Base-by-base conservation (phyloP, 2,329 filamentous ascomycete species). In the Cladorrhinum sp. region DNA sequence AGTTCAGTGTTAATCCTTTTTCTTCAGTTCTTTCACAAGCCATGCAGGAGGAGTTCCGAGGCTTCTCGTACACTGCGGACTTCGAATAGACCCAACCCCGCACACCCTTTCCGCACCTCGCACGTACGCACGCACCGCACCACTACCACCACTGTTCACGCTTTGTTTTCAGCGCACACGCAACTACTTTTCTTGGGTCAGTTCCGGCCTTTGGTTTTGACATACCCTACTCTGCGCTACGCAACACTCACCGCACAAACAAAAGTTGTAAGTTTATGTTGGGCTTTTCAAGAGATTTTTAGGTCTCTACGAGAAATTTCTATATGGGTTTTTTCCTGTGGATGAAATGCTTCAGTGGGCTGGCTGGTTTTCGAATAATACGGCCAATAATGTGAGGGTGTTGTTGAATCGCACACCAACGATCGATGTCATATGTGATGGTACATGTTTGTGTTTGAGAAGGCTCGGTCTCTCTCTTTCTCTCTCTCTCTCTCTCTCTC, bases 21-120 rank as follows among this genome's bases (percentile, higher is more conserved):
- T 41, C 50, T 64, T 1, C 67, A 96, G 95, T 99, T 50, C 84
- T 99, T 65, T 96, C 93, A 25, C 95, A 98, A 81, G 92, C 92
- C 49, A 98, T 98, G 93, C 95, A 99, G 79, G 95, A 99, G 79
- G 93, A 99, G 75, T 99, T 99, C 89, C 87, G 95, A 62, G 95
- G 95, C 67, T 99, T 99, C 81, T 98, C 93, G 24, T 99, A 99
- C 78, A 95, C 91, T 56, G 91, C 91, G 62, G 92, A 96, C 75
- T 96, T 96, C 77, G 89, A 89, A 64, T 93, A 79, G 74, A 65
- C n/a, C 16, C 41, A 45, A 16, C 36, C 36, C 10, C 36, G 3
- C 10, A 7, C 10, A 41, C 36, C 7, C 36, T 16, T 16, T 41
- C 16, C 36, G 8, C 41, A 45, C 2, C 41, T 22, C 41, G n/a